A percentile compares a stretch with the other conserved stretches of the same genome.
Evolutionary conservation across 495 filamentous ascomycete genomes (phyloP).

Genomic region (Podospora conica): DNA sequence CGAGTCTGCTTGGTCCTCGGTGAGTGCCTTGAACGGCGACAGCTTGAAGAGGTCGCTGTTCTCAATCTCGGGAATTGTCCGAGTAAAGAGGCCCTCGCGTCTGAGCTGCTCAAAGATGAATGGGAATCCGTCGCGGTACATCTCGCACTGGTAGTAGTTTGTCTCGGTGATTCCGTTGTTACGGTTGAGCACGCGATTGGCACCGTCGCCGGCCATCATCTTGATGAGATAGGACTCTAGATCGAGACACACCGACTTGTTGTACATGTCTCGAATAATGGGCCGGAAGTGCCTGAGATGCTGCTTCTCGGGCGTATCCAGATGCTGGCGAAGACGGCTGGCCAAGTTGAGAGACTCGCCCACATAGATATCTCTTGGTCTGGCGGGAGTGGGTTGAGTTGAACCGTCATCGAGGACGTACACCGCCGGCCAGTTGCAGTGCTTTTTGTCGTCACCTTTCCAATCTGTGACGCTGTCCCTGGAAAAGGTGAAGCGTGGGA

Average conservation of each 20-base stretch:
- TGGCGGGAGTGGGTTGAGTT: neutral
- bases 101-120: neutral
- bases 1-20: neutral
- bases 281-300: neutral
- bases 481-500: neutral
- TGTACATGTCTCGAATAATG: neutral
- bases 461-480: neutral
- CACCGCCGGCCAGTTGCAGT: neutral
- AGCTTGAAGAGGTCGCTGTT: conserved; percentile 1
- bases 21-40: neutral
- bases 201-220: neutral
- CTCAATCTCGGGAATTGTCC: neutral
- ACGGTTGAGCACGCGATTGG: neutral
- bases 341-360: neutral
- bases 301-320: neutral
- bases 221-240: neutral
- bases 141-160: neutral
- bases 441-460: neutral
- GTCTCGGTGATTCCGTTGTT: neutral
- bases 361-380: neutral
- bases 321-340: neutral
- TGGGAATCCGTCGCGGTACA: neutral
- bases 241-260: neutral
- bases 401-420: neutral
- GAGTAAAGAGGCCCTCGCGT: neutral